A percentile compares a stretch with the other conserved stretches of the same genome.
Evolutionary conservation across 176 grass and related monocot species (phyloP).

Genomic region (Chrysopogon serrulatus): DNA sequence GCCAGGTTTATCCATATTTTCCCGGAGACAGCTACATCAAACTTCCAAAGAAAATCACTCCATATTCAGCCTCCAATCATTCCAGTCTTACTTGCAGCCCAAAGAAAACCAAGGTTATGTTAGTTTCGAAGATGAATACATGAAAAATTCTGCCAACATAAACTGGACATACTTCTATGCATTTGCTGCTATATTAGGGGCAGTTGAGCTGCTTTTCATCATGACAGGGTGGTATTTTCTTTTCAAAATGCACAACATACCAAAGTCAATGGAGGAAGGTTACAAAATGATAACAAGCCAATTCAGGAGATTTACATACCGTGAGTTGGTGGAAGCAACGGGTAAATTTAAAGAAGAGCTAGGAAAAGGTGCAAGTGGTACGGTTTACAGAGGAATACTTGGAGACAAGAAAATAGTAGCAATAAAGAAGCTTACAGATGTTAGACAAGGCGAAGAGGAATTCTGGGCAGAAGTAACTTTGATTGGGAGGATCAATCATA

Average conservation of each 20-base stretch:
- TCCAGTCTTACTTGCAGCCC: constrained; percentile 38
- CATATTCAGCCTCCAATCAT: constrained; percentile 19
- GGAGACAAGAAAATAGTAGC: constrained; percentile 59
- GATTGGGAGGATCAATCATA: constrained; percentile 78
- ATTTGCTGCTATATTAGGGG: constrained; percentile 48
- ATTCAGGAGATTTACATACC: constrained; percentile 65
- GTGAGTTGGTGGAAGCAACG: constrained; percentile 56
- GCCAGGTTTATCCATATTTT: constrained; percentile 51
- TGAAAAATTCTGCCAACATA: constrained; percentile 27
- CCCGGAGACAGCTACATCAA: constrained; percentile 55
- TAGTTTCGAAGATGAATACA: constrained; percentile 23
- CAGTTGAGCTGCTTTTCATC: constrained; percentile 55
- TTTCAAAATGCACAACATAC: constrained; percentile 45
- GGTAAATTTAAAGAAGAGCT: constrained; percentile 73
- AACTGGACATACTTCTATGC: constrained; percentile 63
- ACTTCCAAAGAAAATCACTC: constrained; percentile 39
- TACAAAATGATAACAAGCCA: constrained; percentile 73
- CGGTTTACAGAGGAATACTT: constrained; percentile 67
- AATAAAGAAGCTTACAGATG: constrained; percentile 71
- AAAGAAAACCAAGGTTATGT: constrained; percentile 3
- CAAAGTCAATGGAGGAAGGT: constrained; percentile 55
- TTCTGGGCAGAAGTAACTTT: constrained; percentile 65
- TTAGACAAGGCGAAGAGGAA: constrained; percentile 69
- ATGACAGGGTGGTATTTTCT: constrained; percentile 64
- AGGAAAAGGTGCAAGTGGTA: constrained; percentile 53